Evolutionary conservation across 768 basidiomycete genomes (phyloP), one percentile per base, ranked within the genome.

Genomic region (Tephrocybe sp.): DNA sequence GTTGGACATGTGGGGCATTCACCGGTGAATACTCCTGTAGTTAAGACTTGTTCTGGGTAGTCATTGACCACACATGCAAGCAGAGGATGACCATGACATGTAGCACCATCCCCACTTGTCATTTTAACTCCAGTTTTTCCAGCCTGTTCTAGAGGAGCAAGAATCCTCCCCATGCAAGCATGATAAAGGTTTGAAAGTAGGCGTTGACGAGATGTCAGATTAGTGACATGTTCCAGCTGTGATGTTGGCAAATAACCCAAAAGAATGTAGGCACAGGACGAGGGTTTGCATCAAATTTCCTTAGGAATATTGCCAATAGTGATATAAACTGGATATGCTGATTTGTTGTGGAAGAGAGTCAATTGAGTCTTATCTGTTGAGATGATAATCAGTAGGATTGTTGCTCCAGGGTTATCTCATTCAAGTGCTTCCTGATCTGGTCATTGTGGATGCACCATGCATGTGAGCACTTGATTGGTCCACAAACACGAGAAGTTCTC

Each of bases 31-130:
- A 51, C 47, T 27, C 57, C 45, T 0, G 68, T 64, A 0, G 69
- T 64, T 0, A 77, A 65, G 8, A 71, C 58, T 47, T 79, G 76
- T 47, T 79, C 74, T 0, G 74, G 75, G 46, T 75, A 70, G 54
- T 77, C 72, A 0, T 66, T 68, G 9, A 70, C 56, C 49, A 66
- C 70, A 0, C 59, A 55, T 0, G 76, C 74, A 5, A 78, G 49
- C 31, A 79, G 69, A 0, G 75, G 75, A 47, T 68, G 62, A 4
- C 65, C 48, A 0, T 54, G 59, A 0, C 67, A 60, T 0, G 64
- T 24, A 0, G 45, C 2, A 0, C 75, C 68, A 61, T 78, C 73
- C 0, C 70, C 70, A 53, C 69, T 65, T 0, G 12, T 22, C 49
- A 69, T 53, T 6, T 21, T 4, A 2, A 65, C 38, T 1, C 68